Percentiles rank a stretch among this genome's conserved stretches.
Conservation (phyloP, 129 eudicot species). For the Oenanthe sinensis region DNA sequence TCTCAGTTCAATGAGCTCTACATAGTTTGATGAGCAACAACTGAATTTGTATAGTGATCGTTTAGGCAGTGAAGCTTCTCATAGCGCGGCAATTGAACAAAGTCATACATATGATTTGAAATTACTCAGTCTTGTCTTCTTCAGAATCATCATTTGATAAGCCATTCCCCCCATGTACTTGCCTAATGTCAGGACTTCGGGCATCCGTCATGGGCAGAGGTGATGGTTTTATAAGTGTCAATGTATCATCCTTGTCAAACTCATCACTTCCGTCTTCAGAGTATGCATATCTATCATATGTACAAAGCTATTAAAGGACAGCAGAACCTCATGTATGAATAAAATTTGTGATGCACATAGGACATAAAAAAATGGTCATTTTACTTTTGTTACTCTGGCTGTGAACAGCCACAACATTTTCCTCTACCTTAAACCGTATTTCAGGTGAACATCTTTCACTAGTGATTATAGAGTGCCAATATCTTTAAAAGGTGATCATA, state of each 20-base stretch:
- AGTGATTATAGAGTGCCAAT: neutral
- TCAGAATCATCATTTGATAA: constrained; percentile 37
- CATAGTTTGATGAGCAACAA: constrained; percentile 3
- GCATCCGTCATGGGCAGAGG: constrained; percentile 50
- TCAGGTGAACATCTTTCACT: neutral
- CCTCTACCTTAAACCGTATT: neutral
- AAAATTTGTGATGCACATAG: neutral
- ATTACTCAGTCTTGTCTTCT: constrained; percentile 73
- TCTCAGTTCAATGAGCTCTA: neutral
- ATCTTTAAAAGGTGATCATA: neutral
- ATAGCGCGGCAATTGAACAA: neutral
- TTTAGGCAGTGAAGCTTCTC: neutral
- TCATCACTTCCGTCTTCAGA: constrained; percentile 86
- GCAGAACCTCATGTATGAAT: neutral
- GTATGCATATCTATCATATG: constrained; percentile 65
- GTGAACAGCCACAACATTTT: neutral
- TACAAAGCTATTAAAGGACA: neutral
- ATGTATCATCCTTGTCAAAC: constrained; percentile 77
- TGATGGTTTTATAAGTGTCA: constrained; percentile 82
- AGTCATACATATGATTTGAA: neutral
- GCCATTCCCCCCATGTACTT: constrained; percentile 34
- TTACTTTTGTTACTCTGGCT: neutral
- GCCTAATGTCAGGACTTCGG: constrained; percentile 28
- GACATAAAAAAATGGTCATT: neutral
- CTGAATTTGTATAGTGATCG: neutral